Conservation (phyloP, 1,284 basidiomycete genomes). For the Malassezia globosa region DNA sequence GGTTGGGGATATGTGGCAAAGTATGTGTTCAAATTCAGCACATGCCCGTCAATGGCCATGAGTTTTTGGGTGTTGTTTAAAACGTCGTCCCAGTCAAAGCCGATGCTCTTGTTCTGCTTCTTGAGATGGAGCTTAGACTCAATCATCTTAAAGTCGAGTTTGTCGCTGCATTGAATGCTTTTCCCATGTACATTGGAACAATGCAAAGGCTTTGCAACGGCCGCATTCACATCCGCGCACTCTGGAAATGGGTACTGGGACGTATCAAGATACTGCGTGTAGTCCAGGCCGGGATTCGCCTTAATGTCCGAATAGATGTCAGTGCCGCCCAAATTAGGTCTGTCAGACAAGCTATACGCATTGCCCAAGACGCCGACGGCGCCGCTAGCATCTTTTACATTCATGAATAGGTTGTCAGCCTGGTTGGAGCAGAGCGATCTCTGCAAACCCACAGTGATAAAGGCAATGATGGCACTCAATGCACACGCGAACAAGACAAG, state of each 20-base stretch:
- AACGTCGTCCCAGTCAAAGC: slow-evolving; percentile 42
- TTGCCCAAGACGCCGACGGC: slow-evolving; percentile 64
- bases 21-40: slow-evolving; percentile 87
- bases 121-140: background rate
- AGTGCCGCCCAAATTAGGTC: background rate
- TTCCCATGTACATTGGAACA: background rate
- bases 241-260: slow-evolving; percentile 50
- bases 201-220: slow-evolving; percentile 53
- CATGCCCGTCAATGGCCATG: slow-evolving; percentile 73
- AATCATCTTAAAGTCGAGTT: background rate
- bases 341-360: slow-evolving; percentile 56
- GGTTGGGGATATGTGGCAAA: slow-evolving; percentile 57
- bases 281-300: slow-evolving; percentile 62
- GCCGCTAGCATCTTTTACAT: slow-evolving; percentile 10
- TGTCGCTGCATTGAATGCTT: slow-evolving; percentile 15
- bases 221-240: slow-evolving; percentile 49
- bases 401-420: background rate
- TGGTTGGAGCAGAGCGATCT: slow-evolving; percentile 69
- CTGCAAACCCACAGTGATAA: slow-evolving; percentile 88
- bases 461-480: slow-evolving; percentile 71
- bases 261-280: slow-evolving; percentile 64
- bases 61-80: slow-evolving; percentile 19
- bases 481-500: slow-evolving; percentile 33
- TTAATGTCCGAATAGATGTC: slow-evolving; percentile 54
- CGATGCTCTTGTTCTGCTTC: slow-evolving; percentile 17